Conservation (phyloP, 1,284 basidiomycete genomes). For the Somion occarium region DNA sequence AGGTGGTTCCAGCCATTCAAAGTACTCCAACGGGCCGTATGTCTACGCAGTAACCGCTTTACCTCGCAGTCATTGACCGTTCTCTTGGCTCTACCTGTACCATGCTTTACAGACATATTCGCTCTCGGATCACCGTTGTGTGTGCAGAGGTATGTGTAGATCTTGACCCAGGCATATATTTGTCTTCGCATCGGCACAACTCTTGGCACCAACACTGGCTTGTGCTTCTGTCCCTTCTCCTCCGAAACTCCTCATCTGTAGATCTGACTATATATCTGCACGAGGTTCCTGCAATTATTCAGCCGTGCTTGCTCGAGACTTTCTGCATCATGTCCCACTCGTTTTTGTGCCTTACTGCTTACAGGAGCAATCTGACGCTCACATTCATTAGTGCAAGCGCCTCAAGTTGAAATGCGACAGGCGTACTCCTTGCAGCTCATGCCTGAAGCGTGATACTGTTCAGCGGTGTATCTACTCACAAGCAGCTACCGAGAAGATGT, state of each 20-base stretch:
- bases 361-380: constrained; percentile 7
- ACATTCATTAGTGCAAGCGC: constrained; percentile 64
- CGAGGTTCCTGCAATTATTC: no score
- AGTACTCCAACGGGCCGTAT: constrained; percentile 28
- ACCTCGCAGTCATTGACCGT: neutral
- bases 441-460: constrained; percentile 72
- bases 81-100: neutral
- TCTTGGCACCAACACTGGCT: neutral
- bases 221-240: neutral
- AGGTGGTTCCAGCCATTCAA: constrained; percentile 11
- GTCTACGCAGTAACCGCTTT: constrained; percentile 14
- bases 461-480: constrained; percentile 70
- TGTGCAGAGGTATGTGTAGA: constrained; percentile 63
- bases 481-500: constrained; percentile 80
- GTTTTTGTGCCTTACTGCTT: constrained; percentile 1
- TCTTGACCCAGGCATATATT: neutral
- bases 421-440: constrained; percentile 67
- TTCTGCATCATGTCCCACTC: constrained; percentile 4
- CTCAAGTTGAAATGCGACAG: constrained; percentile 79
- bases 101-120: constrained; percentile 50
- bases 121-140: constrained; percentile 75
- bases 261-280: no score
- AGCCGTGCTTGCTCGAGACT: no score
- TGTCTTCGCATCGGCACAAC: neutral
- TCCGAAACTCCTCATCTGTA: neutral